Evolutionary conservation across 495 filamentous ascomycete species (phyloP).

Genomic region (Penicillium taxi): DNA sequence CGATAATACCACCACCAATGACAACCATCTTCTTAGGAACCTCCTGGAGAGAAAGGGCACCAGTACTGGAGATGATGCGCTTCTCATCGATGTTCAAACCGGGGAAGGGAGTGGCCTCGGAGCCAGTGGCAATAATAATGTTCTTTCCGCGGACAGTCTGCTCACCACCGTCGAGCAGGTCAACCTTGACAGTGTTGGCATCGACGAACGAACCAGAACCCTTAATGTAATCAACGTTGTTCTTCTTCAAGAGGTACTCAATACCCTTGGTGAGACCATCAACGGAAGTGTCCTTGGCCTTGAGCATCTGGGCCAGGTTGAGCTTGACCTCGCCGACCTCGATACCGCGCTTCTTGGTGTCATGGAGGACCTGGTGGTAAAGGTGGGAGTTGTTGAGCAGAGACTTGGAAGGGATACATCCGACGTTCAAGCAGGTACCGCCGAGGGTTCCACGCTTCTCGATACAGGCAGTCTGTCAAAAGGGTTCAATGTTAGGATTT

Average conservation of each 20-base stretch:
- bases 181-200: slow-evolving; percentile 86
- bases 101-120: slow-evolving; percentile 91
- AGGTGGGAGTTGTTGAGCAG: slow-evolving; percentile 99
- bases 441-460: slow-evolving; percentile 95
- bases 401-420: slow-evolving; percentile 98
- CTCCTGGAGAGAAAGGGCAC: slow-evolving; percentile 78
- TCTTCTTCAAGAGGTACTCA: slow-evolving; percentile 98
- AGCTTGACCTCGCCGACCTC: slow-evolving; percentile 94
- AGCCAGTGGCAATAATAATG: slow-evolving; percentile 93
- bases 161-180: slow-evolving; percentile 85
- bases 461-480: slow-evolving; percentile 79
- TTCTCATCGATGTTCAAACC: slow-evolving; percentile 95
- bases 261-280: slow-evolving; percentile 89
- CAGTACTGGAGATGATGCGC: slow-evolving; percentile 92
- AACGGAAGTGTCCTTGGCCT: slow-evolving; percentile 92
- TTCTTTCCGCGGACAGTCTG: slow-evolving; percentile 81
- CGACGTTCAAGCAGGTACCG: slow-evolving; percentile 97
- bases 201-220: slow-evolving; percentile 80
- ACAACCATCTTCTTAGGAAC: slow-evolving; percentile 97
- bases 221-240: slow-evolving; percentile 93
- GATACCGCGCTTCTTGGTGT: slow-evolving; percentile 95
- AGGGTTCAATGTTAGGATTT: slow-evolving; percentile 1
- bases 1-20: slow-evolving; percentile 97
- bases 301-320: slow-evolving; percentile 92
- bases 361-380: slow-evolving; percentile 95